A percentile compares a stretch with the other conserved stretches of the same genome.
These are phyloP conservation scores for Podospora comata DNA, from an alignment of 495 filamentous ascomycete species.

Conservation along the genomic window DNA sequence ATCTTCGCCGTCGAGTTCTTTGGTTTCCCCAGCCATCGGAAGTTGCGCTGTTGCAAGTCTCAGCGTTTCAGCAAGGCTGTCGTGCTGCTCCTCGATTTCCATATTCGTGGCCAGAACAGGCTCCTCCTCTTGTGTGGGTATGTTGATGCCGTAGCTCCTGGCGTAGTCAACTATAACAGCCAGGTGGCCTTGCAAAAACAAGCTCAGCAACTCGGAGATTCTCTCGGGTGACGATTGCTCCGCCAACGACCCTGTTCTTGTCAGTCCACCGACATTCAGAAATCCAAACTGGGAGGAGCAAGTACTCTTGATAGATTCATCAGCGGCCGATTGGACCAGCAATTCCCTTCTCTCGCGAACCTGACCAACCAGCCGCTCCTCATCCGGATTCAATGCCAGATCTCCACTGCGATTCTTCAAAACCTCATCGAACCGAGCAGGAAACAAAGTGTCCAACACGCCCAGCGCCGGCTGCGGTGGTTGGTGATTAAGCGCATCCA, in stretches of 20 bases:
- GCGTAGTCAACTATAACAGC: constrained; percentile 57
- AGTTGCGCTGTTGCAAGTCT: constrained; percentile 26
- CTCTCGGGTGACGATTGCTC: constrained; percentile 79
- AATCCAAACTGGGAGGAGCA: background rate
- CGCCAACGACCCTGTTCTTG: constrained; percentile 50
- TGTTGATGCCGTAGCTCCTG: constrained; percentile 40
- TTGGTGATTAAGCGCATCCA: constrained; percentile 61
- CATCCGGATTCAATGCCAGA: constrained; percentile 61
- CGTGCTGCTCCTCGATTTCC: constrained; percentile 27
- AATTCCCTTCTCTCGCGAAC: constrained; percentile 63
- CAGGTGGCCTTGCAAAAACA: constrained; percentile 72
- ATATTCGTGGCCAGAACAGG: constrained; percentile 14
- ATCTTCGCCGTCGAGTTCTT: constrained; percentile 12
- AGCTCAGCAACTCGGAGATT: constrained; percentile 69
- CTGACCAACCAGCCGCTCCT: constrained; percentile 69
- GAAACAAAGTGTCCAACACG: constrained; percentile 71
- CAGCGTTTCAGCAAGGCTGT: constrained; percentile 32
- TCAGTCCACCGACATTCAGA: constrained; percentile 25
- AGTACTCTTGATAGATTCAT: constrained; percentile 49
- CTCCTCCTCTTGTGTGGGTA: constrained; percentile 33
- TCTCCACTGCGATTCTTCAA: constrained; percentile 64
- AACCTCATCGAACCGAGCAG: constrained; percentile 60
- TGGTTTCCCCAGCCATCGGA: constrained; percentile 11
- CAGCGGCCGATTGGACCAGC: constrained; percentile 58
- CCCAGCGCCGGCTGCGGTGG: constrained; percentile 58